Base-by-base conservation (phyloP, 2,329 filamentous ascomycete species). In the Mycosphaerella arachidis region DNA sequence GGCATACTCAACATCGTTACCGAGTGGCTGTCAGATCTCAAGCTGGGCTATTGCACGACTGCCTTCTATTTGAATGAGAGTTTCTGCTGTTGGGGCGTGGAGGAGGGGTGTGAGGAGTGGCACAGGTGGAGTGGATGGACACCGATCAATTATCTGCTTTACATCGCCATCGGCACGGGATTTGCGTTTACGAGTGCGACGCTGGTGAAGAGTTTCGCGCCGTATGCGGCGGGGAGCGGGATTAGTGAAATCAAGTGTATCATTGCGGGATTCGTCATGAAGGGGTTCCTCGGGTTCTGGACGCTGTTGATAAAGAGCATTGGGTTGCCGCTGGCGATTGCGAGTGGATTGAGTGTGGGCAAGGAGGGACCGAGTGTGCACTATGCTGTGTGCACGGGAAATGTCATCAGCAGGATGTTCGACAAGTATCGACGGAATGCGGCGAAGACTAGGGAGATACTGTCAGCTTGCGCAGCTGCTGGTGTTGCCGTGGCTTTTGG, bases 211-310 rank as follows among this genome's bases (percentile, higher is more conserved):
- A 86, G 86, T 1, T 97, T 94, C 75, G 92, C 94, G 4, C 94
- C 94, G 0, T 99, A 99, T 73, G 94, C 94, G 10, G 94, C 94
- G 35, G 94, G 94, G 16, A 96, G 91, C 12, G 94, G 94, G 45
- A 99, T 99, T 60, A 97, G 92, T 12, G 94, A 99, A 78, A 99
- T 99, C 82, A 99, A 99, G 76, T 96, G 92, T 76, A 97, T 99
- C 72, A 96, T 99, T 71, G 94, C 93, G 4, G 94, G 94, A 3
- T 99, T 99, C 73, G 91, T 97, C 53, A 99, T 99, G 94, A 97
- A 97, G 76, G 94, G 92, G 0, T 99, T 99, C 71, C 82, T 99
- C 16, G 92, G 93, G 20, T 88, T 88, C 68, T 92, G 91, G 84
- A 97, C 94, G 5, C 80, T 99, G 33, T 75, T 94, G 61, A 97